Evolutionary conservation across 2,329 filamentous ascomycete species (phyloP).

Genomic region (Zasmidium cellare): DNA sequence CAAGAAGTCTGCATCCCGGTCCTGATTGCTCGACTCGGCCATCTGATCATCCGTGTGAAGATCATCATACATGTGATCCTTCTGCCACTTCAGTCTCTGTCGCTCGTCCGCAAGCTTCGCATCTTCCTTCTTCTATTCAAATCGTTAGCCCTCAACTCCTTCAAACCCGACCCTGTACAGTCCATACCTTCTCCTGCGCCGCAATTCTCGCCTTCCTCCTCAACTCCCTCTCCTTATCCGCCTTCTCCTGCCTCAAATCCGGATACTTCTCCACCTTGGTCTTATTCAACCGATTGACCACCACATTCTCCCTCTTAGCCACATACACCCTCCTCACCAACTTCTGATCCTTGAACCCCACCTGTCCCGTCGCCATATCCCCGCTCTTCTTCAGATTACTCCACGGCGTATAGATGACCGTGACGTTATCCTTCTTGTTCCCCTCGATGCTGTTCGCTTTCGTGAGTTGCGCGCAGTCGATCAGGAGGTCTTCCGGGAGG

Average conservation of each 20-base stretch:
- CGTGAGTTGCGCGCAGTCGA: conserved; percentile 92
- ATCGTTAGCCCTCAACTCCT: no score
- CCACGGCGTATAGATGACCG: conserved; percentile 97
- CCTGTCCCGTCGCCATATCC: conserved; percentile 92
- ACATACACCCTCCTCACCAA: conserved; percentile 84
- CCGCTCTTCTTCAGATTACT: conserved; percentile 94
- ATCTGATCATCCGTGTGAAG: conserved; percentile 82
- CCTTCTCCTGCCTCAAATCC: conserved; percentile 78
- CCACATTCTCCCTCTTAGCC: conserved; percentile 76
- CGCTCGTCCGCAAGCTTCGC: conserved; percentile 72
- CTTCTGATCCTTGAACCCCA: conserved; percentile 87
- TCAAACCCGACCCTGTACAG: no score
- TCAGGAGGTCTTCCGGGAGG: conserved; percentile 72
- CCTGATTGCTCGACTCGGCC: conserved; percentile 77
- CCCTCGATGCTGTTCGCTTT: conserved; percentile 99
- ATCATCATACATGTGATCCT: conserved; percentile 97
- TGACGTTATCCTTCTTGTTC: conserved; percentile 98
- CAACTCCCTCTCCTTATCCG: conserved; percentile 70
- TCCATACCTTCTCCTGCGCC: conserved; percentile 59
- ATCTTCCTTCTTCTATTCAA: conserved; percentile 70
- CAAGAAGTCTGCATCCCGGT: conserved; percentile 72
- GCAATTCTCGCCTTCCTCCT: conserved; percentile 69
- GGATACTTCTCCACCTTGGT: conserved; percentile 87
- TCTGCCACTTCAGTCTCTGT: conserved; percentile 87
- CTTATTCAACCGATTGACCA: conserved; percentile 98